phyloP scores from a whole-genome alignment of 2,329 filamentous ascomycete genomes.

The Raffaelea albimanens region DNA sequence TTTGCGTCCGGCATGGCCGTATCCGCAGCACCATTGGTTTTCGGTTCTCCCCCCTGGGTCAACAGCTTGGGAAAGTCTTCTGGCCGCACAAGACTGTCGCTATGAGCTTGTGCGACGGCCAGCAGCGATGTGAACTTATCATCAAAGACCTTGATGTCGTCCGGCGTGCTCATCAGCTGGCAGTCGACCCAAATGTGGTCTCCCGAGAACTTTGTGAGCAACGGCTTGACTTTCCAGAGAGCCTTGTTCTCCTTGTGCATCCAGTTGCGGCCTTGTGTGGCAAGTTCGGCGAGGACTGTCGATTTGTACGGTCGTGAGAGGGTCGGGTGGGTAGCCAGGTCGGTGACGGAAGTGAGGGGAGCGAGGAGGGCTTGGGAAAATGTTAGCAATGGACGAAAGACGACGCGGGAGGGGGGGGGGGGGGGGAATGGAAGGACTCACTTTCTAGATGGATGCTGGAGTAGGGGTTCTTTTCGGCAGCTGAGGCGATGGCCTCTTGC shows the following conservation, averaged over 20 bases:
- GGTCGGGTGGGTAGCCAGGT: slow-evolving; percentile 64
- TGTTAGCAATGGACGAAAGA: neutral
- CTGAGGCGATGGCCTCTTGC: slow-evolving; percentile 49
- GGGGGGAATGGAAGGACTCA: slow-evolving; percentile 28
- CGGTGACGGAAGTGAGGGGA: slow-evolving; percentile 64
- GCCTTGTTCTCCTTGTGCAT: slow-evolving; percentile 67
- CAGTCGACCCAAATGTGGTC: slow-evolving; percentile 63
- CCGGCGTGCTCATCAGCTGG: slow-evolving; percentile 43
- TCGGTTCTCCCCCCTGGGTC: neutral
- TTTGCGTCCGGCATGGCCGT: neutral
- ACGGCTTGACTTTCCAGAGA: slow-evolving; percentile 64
- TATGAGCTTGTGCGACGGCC: neutral
- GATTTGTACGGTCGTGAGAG: slow-evolving; percentile 67
- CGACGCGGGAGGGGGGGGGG: neutral
- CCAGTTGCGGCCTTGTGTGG: slow-evolving; percentile 57
- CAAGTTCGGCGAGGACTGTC: slow-evolving; percentile 61
- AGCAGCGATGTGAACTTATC: slow-evolving; percentile 32
- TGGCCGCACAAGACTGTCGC: neutral
- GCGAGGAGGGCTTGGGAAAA: slow-evolving; percentile 54
- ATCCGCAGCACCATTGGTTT: neutral
- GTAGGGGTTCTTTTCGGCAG: slow-evolving; percentile 67
- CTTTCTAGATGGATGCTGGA: slow-evolving; percentile 61
- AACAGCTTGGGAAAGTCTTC: neutral
- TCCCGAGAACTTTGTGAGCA: slow-evolving; percentile 64
- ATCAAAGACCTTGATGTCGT: slow-evolving; percentile 46